phyloP scores from a whole-genome alignment of 768 basidiomycete genomes.

The Daedalea quercina region DNA sequence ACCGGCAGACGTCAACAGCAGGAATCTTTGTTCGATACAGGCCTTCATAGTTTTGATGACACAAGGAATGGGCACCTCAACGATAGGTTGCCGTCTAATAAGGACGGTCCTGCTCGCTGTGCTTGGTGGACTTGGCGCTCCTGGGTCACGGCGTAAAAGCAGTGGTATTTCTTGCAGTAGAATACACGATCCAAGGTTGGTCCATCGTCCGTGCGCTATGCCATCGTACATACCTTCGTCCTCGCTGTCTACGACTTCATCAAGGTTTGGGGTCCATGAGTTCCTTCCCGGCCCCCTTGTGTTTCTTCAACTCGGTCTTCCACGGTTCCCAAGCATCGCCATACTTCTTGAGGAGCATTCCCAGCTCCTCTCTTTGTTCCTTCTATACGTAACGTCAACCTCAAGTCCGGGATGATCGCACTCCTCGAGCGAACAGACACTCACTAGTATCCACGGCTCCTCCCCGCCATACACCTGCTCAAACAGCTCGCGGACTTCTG shows the following conservation, averaged over 20 bases:
- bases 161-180: too few relatives aligned
- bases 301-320: constrained; percentile 70
- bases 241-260: background rate
- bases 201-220: too few relatives aligned
- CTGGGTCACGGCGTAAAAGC: too few relatives aligned
- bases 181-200: too few relatives aligned
- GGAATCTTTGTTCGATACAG: too few relatives aligned
- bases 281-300: constrained; percentile 66
- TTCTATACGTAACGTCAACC: constrained; percentile 35
- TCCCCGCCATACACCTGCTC: constrained; percentile 84
- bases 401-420: background rate
- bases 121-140: too few relatives aligned
- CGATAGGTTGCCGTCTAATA: too few relatives aligned
- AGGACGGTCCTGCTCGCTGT: too few relatives aligned
- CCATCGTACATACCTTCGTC: too few relatives aligned
- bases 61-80: too few relatives aligned
- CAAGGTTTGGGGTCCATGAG: background rate
- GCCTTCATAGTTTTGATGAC: too few relatives aligned
- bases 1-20: too few relatives aligned
- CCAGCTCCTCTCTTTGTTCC: constrained; percentile 81
- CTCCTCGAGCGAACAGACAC: constrained; percentile 24
- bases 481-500: constrained; percentile 75
- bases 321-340: constrained; percentile 85
- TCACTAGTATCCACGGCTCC: constrained; percentile 77
- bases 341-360: constrained; percentile 72